Percentiles rank a stretch among this genome's conserved stretches.
Evolutionary conservation across 2,329 filamentous ascomycete species (phyloP).

Genomic region (Nemania bipapillata): DNA sequence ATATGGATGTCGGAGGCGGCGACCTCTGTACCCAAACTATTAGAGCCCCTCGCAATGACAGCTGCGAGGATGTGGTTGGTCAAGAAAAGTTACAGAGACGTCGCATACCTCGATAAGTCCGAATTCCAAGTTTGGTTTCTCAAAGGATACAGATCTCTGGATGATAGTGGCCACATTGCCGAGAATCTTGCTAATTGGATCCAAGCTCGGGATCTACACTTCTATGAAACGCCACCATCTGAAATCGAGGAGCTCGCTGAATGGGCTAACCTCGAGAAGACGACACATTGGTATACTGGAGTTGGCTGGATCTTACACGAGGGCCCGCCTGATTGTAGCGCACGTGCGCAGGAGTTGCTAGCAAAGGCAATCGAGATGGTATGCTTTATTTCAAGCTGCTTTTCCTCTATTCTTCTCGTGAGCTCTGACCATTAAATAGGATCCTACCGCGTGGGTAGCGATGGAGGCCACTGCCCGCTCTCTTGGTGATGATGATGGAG

Average conservation of each 20-base stretch:
- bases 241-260: slow-evolving; percentile 14
- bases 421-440: neutral
- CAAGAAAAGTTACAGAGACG: slow-evolving; percentile 12
- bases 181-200: slow-evolving; percentile 15
- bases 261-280: slow-evolving; percentile 17
- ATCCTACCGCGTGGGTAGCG: slow-evolving; percentile 15
- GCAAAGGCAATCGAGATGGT: slow-evolving; percentile 17
- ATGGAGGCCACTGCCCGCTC: slow-evolving; percentile 16
- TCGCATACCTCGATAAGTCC: slow-evolving; percentile 11
- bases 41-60: slow-evolving; percentile 8
- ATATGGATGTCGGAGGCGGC: slow-evolving; percentile 8
- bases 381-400: neutral
- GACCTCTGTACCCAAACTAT: slow-evolving; percentile 3
- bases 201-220: neutral
- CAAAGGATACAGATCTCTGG: slow-evolving; percentile 12
- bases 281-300: slow-evolving; percentile 16
- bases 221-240: neutral
- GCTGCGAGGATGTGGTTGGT: slow-evolving; percentile 17
- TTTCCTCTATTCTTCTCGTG: neutral
- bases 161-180: slow-evolving; percentile 2
- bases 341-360: slow-evolving; percentile 1
- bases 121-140: slow-evolving; percentile 20
- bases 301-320: slow-evolving; percentile 14
- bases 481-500: slow-evolving; percentile 7
- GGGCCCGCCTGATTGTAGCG: neutral